A percentile compares a stretch with the other conserved stretches of the same genome.
Conservation (phyloP, 2,329 filamentous ascomycete genomes). For the Rachicladosporium sp. region DNA sequence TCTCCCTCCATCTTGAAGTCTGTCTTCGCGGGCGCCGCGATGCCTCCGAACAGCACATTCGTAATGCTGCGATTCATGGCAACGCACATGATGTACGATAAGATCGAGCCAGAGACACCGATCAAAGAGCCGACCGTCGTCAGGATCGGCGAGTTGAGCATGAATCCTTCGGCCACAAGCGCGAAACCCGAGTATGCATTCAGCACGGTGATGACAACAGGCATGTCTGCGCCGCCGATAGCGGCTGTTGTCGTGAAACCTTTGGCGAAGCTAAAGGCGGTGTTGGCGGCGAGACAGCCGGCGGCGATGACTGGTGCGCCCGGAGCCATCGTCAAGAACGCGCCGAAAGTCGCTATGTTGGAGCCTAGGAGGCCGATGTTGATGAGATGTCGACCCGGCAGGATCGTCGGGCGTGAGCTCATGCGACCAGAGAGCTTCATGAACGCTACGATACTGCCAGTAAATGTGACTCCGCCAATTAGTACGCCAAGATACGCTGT, state of each 20-base stretch:
- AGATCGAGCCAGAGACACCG: conserved; percentile 75
- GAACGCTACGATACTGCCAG: conserved; percentile 80
- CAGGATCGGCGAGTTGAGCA: conserved; percentile 76
- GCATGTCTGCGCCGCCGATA: conserved; percentile 91
- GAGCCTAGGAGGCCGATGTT: conserved; percentile 63
- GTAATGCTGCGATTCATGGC: conserved; percentile 87
- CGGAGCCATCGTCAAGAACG: conserved; percentile 70
- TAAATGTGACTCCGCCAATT: conserved; percentile 76
- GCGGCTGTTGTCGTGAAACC: conserved; percentile 79
- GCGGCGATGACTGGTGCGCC: conserved; percentile 69
- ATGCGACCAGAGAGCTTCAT: conserved; percentile 74
- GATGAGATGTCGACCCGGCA: conserved; percentile 63
- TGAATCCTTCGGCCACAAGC: conserved; percentile 79
- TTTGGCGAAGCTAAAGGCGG: conserved; percentile 68
- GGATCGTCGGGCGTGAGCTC: conserved; percentile 60
- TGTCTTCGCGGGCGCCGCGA: conserved; percentile 48
- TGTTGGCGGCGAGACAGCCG: conserved; percentile 62
- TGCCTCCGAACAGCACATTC: conserved; percentile 79
- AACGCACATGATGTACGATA: conserved; percentile 78
- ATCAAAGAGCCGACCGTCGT: conserved; percentile 80
- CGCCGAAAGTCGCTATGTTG: conserved; percentile 73
- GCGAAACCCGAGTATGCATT: conserved; percentile 89
- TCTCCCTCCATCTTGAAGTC: conserved; percentile 69
- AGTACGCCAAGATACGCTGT: conserved; percentile 77
- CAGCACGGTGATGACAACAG: conserved; percentile 77